Evolutionary conservation across 441 rosid species (phyloP).

Genomic region (Populus tomentosa): DNA sequence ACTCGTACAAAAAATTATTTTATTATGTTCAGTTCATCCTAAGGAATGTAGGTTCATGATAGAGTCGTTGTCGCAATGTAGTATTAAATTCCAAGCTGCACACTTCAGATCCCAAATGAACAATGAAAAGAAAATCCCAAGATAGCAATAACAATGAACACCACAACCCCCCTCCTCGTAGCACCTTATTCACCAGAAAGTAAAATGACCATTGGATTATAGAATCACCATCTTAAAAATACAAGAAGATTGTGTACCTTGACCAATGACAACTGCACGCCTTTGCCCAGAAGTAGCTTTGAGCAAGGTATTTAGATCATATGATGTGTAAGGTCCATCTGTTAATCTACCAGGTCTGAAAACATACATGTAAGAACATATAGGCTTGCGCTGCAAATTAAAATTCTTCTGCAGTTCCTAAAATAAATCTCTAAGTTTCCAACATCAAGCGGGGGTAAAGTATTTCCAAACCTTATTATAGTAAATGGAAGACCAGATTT

Average conservation of each 20-base stretch:
- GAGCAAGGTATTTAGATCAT: slow-evolving; percentile 92
- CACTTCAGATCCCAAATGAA: not conserved
- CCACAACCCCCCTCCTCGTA: not conserved
- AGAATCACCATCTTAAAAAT: too few species aligned
- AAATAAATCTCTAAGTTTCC: not conserved
- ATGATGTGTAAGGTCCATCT: slow-evolving; percentile 99
- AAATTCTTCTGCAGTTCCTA: not conserved
- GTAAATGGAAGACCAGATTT: slow-evolving; percentile 87
- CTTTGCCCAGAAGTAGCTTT: slow-evolving; percentile 94
- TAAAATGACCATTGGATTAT: not conserved
- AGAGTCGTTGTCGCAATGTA: not conserved
- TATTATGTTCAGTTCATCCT: not conserved
- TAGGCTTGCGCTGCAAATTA: not conserved
- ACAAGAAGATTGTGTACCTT: too few species aligned
- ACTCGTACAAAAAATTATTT: not conserved
- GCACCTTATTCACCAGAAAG: not conserved
- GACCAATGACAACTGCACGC: slow-evolving; percentile 53
- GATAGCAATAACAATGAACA: not conserved
- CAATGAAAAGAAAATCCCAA: too few species aligned
- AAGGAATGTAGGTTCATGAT: not conserved
- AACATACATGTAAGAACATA: slow-evolving; percentile 1
- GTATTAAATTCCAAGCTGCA: not conserved
- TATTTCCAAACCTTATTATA: slow-evolving; percentile 60
- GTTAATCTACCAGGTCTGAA: slow-evolving; percentile 92
- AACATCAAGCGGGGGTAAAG: not conserved